A percentile compares a stretch with the other conserved stretches of the same genome.
Conservation (phyloP, 2,329 filamentous ascomycete genomes). For the Lecanicillium sp. region DNA sequence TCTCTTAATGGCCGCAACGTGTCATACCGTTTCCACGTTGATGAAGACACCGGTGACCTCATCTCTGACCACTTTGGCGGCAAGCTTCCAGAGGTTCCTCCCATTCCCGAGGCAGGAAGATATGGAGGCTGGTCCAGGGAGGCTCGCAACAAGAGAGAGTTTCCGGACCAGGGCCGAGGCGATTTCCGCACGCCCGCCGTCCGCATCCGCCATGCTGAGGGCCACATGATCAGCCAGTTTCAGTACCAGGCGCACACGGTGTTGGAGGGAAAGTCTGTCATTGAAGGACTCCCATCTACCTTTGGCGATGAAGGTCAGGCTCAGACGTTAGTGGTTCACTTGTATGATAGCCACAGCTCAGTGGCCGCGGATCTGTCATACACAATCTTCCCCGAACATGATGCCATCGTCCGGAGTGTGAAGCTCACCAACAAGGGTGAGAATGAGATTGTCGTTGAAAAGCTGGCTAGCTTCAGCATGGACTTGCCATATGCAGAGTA, state of each 20-base stretch:
- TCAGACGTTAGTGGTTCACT: constrained; percentile 46
- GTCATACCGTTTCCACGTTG: constrained; percentile 58
- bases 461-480: constrained; percentile 52
- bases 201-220: constrained; percentile 49
- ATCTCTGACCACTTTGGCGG: constrained; percentile 55
- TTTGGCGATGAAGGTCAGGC: constrained; percentile 49
- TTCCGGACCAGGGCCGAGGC: constrained; percentile 56
- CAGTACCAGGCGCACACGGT: constrained; percentile 49
- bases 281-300: constrained; percentile 50
- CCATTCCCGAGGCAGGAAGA: constrained; percentile 26
- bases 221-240: constrained; percentile 51
- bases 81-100: constrained; percentile 38
- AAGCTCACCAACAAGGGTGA: constrained; percentile 51
- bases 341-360: constrained; percentile 51
- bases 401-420: constrained; percentile 54
- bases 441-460: constrained; percentile 44
- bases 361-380: constrained; percentile 52
- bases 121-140: constrained; percentile 27
- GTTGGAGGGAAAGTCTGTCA: constrained; percentile 44
- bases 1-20: constrained; percentile 46
- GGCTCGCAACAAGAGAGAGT: constrained; percentile 44
- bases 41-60: constrained; percentile 46
- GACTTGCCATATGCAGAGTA: constrained; percentile 54
- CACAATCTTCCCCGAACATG: constrained; percentile 54
- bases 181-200: constrained; percentile 56